These are phyloP conservation scores for Agaricus subrufescens DNA, from an alignment of 768 basidiomycete species.

Conservation along the genomic window DNA sequence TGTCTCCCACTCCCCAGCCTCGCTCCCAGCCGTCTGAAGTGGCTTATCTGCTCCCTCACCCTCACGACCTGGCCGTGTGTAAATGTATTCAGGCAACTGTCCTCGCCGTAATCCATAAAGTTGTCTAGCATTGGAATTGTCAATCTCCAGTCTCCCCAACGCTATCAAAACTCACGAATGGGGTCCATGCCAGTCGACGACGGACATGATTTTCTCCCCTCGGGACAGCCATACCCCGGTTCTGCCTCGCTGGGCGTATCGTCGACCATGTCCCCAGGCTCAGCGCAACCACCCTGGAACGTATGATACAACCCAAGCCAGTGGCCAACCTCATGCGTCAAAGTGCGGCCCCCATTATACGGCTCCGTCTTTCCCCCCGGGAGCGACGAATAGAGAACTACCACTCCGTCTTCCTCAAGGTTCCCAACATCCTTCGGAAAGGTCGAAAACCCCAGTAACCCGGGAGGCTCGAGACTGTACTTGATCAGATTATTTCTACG, in stretches of 20 bases:
- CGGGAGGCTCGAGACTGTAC: slow-evolving; percentile 23
- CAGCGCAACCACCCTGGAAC: slow-evolving; percentile 35
- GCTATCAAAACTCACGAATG: slow-evolving; percentile 13
- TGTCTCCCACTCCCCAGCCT: background rate
- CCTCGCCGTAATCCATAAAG: slow-evolving; percentile 13
- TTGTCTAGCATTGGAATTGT: slow-evolving; percentile 6
- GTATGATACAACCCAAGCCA: slow-evolving; percentile 46
- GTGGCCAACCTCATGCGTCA: slow-evolving; percentile 42
- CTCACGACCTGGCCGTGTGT: slow-evolving; percentile 9
- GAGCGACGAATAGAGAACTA: slow-evolving; percentile 23
- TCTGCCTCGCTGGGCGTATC: slow-evolving; percentile 35
- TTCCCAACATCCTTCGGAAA: slow-evolving; percentile 31
- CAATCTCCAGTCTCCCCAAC: background rate
- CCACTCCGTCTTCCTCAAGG: slow-evolving; percentile 35
- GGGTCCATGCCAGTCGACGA: slow-evolving; percentile 10
- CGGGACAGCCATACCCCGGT: slow-evolving; percentile 26
- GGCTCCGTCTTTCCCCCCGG: slow-evolving; percentile 27
- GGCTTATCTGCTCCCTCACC: slow-evolving; percentile 2
- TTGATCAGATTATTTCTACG: background rate
- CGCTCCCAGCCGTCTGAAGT: background rate
- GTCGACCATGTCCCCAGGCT: slow-evolving; percentile 30
- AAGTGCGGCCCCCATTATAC: slow-evolving; percentile 33
- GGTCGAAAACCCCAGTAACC: slow-evolving; percentile 39
- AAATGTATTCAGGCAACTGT: slow-evolving; percentile 11
- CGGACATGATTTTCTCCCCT: slow-evolving; percentile 19